Conservation (phyloP, 345 rosid genomes). For the Abelmoschus esculentus region DNA sequence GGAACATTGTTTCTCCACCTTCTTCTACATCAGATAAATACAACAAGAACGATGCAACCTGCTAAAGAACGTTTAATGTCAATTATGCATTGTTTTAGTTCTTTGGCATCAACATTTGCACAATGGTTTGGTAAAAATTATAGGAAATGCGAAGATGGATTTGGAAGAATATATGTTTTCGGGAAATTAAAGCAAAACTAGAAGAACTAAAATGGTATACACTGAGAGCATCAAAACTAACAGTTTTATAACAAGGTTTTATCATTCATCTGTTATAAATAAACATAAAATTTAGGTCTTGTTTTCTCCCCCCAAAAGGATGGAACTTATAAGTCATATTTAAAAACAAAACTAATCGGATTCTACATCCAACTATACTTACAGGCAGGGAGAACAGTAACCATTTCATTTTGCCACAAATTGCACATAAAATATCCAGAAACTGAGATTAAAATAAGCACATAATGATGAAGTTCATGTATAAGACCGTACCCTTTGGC, state of each 20-base stretch:
- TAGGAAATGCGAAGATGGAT: neutral
- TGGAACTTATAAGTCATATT: neutral
- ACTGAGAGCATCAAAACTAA: neutral
- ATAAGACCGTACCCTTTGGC: conserved; percentile 60
- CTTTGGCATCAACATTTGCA: conserved; percentile 2
- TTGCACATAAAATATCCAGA: neutral
- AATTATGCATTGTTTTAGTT: conserved; percentile 1
- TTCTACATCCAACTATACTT: neutral
- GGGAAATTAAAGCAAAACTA: neutral
- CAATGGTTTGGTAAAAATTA: neutral
- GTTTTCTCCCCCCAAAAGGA: no score
- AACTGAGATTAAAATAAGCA: neutral
- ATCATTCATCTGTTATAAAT: neutral
- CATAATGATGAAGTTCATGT: neutral
- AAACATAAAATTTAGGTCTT: no score
- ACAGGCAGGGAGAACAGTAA: neutral
- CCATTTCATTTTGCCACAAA: neutral
- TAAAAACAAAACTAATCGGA: neutral
- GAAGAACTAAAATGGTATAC: neutral
- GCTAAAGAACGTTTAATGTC: neutral
- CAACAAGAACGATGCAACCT: conserved; percentile 34
- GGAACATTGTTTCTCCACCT: conserved; percentile 86
- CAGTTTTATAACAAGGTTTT: neutral
- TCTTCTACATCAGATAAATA: conserved; percentile 12
- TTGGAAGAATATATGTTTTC: neutral